Percentiles rank a stretch among this genome's conserved stretches.
Conservation (phyloP, 768 basidiomycete genomes). For the Leccinum subtestaceum region DNA sequence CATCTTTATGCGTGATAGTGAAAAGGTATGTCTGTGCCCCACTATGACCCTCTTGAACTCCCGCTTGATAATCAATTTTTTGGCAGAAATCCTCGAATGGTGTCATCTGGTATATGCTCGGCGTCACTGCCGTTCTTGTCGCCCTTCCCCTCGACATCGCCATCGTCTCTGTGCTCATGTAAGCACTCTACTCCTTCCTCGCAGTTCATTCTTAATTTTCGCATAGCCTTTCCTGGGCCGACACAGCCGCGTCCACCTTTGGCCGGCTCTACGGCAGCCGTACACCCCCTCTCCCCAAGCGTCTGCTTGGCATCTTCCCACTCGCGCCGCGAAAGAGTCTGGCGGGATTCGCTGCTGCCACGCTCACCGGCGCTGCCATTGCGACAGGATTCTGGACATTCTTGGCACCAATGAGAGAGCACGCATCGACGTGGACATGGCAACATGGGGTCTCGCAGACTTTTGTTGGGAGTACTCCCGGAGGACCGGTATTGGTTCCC, state of each 20-base stretch:
- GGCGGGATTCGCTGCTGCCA: slow-evolving; percentile 80
- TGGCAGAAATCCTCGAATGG: slow-evolving; percentile 67
- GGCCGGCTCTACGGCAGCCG: slow-evolving; percentile 79
- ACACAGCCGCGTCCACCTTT: slow-evolving; percentile 89
- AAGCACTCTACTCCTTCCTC: slow-evolving; percentile 29
- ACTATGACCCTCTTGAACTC: background rate
- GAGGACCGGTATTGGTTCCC: slow-evolving; percentile 1
- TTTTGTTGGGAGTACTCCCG: slow-evolving; percentile 11
- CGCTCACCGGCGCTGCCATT: slow-evolving; percentile 66
- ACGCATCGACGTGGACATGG: slow-evolving; percentile 56
- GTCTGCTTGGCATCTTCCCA: slow-evolving; percentile 48
- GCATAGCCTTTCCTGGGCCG: slow-evolving; percentile 87
- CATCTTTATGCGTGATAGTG: slow-evolving; percentile 87
- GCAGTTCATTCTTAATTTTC: background rate
- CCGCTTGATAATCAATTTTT: background rate
- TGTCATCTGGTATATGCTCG: slow-evolving; percentile 85
- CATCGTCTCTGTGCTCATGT: slow-evolving; percentile 88
- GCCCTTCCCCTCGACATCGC: slow-evolving; percentile 85
- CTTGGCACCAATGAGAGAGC: slow-evolving; percentile 47
- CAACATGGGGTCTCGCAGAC: slow-evolving; percentile 42
- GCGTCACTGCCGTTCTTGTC: slow-evolving; percentile 72
- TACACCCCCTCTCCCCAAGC: slow-evolving; percentile 60
- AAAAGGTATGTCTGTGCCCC: slow-evolving; percentile 48
- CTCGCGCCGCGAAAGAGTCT: slow-evolving; percentile 81
- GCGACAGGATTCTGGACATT: slow-evolving; percentile 70